Base-by-base conservation (phyloP, 768 basidiomycete genomes). In the Myochromella boudieri region DNA sequence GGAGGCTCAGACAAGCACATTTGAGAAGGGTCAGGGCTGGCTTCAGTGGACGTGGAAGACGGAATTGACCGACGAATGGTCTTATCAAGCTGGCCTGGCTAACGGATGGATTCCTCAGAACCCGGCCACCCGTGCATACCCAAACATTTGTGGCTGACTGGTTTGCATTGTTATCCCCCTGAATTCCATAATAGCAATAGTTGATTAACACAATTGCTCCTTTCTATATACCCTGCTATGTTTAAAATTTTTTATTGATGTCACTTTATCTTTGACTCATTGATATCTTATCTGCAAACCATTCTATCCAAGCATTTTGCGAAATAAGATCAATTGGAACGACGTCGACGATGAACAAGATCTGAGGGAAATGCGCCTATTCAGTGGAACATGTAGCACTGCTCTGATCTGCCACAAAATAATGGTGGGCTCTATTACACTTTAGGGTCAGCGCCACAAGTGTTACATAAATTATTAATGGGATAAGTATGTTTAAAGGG, bases 21-120 rank as follows among this genome's bases (percentile, higher is more conserved):
- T 75, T 49, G 88, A 91, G 70, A 68, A 68, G 41, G 82, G 71
- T n/a, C 68, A 72, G 39, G 88, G 87, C 3, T 91, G 88, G 88
- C 63, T 89, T 18, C 80, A 84, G 62, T 90, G 88, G 89, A 81
- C 86, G 1, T 91, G 89, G 89, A 91, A 91, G 68, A 64, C 88
- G 0, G 90, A 92, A 64, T 68, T 68, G 51, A 85, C 89, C 2
- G 87, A 91, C 52, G 94, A 95, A 48, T 97, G 94, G 94, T 77
- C 86, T 0, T 95, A 95, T 70, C 79, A 87, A 53, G 83, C 86
- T 36, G 91, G 91, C 31, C 70, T 95, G 26, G 63, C 70, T 10
- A 76, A 83, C 50, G 92, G 92, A 17, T 94, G 89, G 90, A 94
- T 95, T 60, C 92, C 93, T 7, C 62, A 73, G 51, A 63, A 76